Base-by-base conservation (phyloP, 176 grass and related monocot species). In the Panicum miliaceum region DNA sequence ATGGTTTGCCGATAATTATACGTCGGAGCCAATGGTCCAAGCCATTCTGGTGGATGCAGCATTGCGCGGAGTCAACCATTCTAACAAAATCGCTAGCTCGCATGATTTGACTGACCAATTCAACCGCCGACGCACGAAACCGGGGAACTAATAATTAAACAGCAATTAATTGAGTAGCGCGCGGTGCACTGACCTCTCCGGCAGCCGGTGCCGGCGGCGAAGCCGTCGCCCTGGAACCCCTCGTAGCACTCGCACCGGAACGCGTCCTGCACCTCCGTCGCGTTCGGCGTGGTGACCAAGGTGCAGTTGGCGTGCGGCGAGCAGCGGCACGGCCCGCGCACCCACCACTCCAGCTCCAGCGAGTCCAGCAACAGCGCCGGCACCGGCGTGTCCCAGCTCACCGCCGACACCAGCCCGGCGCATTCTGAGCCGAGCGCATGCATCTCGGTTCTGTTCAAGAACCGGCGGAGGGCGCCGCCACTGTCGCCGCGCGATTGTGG, bases 291-390 rank as follows among this genome's bases (percentile, higher is more conserved):
- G 2, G 13, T 9, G 42, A 93, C 8, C 5, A 0, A 0, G 2
- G 25, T 85, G 88, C 91, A 93, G 35, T 3, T 70, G 26, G 91
- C 88, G 1, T 68, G 2, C 25, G 0, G 0, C 4, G 51, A 60
- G 61, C 91, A 93, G 7, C 78, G 12, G 66, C 91, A 93, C 16
- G 0, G 3, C 8, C 91, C 91, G 8, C 6, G 20, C 40, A 90
- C 7, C 91, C 91, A 93, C 91, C 91, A 93, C 53, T 48, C 84
- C 29, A 90, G 67, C 18, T 90, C 84, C 73, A 86, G 41, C 67
- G 9, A 13, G 38, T 3, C 29, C 5, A 90, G 80, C 79, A 83
- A 67, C 38, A 90, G 29, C 47, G 88, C 60, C 13, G 64, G 80
- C 10, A 10, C 8, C 13, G 40, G 8, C 5, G 22, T 25, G 0